These are phyloP conservation scores for Verticillium alfalfae DNA, from an alignment of 2,329 filamentous ascomycete species.

Conservation along the genomic window DNA sequence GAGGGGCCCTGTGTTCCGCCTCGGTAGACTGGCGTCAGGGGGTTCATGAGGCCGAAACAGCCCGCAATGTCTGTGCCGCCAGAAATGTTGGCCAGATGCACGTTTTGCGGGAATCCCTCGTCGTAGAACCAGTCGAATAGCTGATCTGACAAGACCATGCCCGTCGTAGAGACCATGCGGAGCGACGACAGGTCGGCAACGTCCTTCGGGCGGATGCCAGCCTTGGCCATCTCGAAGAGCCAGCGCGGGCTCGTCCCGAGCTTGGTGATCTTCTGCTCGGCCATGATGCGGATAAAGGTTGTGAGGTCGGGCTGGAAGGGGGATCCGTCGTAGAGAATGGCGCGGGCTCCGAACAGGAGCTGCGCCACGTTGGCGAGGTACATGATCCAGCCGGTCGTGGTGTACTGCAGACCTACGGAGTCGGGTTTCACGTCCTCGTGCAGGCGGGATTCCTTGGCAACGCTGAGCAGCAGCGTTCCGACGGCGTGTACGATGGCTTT, in stretches of 20 bases:
- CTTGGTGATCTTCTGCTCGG: constrained; percentile 61
- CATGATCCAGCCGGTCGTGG: constrained; percentile 85
- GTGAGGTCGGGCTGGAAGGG: constrained; percentile 67
- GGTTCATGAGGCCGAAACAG: constrained; percentile 60
- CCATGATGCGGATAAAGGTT: constrained; percentile 57
- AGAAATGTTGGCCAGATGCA: constrained; percentile 68
- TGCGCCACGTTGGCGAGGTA: constrained; percentile 59
- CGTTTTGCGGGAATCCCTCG: constrained; percentile 58
- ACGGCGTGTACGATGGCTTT: constrained; percentile 81
- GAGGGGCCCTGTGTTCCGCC: constrained; percentile 46
- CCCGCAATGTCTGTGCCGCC: constrained; percentile 71
- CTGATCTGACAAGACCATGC: constrained; percentile 74
- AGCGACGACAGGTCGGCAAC: constrained; percentile 59
- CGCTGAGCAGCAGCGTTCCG: constrained; percentile 54
- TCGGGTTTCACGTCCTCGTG: constrained; percentile 35
- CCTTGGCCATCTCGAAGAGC: constrained; percentile 66
- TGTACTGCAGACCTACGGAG: constrained; percentile 48
- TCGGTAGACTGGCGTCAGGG: constrained; percentile 59
- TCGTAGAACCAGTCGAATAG: constrained; percentile 78
- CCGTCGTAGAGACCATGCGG: constrained; percentile 62
- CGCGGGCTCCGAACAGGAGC: constrained; percentile 54
- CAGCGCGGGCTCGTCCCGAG: constrained; percentile 74
- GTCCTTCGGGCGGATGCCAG: constrained; percentile 54
- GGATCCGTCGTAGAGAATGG: constrained; percentile 76
- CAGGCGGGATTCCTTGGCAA: constrained; percentile 52